A percentile compares a stretch with the other conserved stretches of the same genome.
Evolutionary conservation across 148 eudicot species (phyloP).

Genomic region (Heliosperma pusillum): DNA sequence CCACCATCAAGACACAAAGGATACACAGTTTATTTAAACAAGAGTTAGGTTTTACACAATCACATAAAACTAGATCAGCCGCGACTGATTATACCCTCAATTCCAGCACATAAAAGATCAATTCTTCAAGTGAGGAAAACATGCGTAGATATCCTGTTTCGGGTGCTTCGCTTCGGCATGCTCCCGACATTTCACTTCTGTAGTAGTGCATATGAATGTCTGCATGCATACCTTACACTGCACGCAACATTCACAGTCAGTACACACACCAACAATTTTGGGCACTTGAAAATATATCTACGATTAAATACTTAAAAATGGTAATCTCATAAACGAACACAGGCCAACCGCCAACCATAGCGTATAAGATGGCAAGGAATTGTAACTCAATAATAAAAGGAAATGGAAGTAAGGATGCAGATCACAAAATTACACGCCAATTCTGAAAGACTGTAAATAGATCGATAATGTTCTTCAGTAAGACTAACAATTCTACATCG

Average conservation of each 20-base stretch:
- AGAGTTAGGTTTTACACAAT: background rate
- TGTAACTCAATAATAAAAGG: background rate
- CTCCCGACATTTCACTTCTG: constrained; percentile 90
- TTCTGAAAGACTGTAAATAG: background rate
- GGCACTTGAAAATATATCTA: background rate
- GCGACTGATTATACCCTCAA: background rate
- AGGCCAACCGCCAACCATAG: background rate
- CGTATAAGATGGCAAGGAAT: too few relatives aligned
- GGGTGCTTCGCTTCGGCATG: constrained; percentile 97
- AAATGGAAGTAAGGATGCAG: background rate
- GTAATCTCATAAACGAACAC: background rate
- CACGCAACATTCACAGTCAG: constrained; percentile 25
- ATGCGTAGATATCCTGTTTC: constrained; percentile 52
- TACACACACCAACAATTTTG: background rate
- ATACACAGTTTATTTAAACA: background rate
- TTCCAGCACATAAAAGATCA: constrained; percentile 22
- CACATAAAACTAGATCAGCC: constrained; percentile 2
- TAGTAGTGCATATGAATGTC: constrained; percentile 88
- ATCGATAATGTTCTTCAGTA: too few relatives aligned
- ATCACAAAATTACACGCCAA: background rate
- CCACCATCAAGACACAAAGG: background rate
- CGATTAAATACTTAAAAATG: background rate
- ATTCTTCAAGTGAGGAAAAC: constrained; percentile 85
- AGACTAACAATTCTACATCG: too few relatives aligned
- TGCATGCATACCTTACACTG: constrained; percentile 99